phyloP scores from a whole-genome alignment of 2,329 filamentous ascomycete genomes.

The Calonectria hongkongensis region DNA sequence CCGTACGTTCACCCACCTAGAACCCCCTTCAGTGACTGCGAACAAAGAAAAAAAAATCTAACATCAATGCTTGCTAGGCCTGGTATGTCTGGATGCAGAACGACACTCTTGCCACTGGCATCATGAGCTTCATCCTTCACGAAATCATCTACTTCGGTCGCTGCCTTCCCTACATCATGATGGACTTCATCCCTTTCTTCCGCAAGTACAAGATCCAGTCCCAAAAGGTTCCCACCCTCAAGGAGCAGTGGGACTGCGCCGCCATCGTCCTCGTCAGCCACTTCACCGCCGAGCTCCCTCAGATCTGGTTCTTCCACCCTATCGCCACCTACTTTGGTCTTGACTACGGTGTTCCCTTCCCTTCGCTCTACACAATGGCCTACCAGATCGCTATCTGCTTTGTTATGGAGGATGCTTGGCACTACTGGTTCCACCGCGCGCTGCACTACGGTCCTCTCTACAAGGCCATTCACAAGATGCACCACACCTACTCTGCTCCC shows the following conservation, averaged over 20 bases:
- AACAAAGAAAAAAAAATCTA: constrained; percentile 37
- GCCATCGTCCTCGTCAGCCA: constrained; percentile 94
- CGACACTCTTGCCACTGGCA: constrained; percentile 95
- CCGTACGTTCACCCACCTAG: constrained; percentile 72
- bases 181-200: constrained; percentile 91
- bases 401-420: constrained; percentile 96
- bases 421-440: constrained; percentile 96
- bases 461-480: constrained; percentile 98
- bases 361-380: constrained; percentile 87
- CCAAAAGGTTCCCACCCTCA: constrained; percentile 91
- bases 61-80: constrained; percentile 67
- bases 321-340: constrained; percentile 95
- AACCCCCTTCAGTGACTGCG: constrained; percentile 1
- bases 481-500: constrained; percentile 98
- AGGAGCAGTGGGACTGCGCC: constrained; percentile 96
- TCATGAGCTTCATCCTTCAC: constrained; percentile 98
- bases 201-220: constrained; percentile 95
- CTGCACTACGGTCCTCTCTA: constrained; percentile 97
- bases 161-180: constrained; percentile 91
- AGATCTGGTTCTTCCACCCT: constrained; percentile 99
- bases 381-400: constrained; percentile 96
- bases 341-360: constrained; percentile 92
- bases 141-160: constrained; percentile 96
- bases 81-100: constrained; percentile 99
- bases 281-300: constrained; percentile 97